Conservation (phyloP, 148 eudicot species). For the Rhododendron williamsianum region DNA sequence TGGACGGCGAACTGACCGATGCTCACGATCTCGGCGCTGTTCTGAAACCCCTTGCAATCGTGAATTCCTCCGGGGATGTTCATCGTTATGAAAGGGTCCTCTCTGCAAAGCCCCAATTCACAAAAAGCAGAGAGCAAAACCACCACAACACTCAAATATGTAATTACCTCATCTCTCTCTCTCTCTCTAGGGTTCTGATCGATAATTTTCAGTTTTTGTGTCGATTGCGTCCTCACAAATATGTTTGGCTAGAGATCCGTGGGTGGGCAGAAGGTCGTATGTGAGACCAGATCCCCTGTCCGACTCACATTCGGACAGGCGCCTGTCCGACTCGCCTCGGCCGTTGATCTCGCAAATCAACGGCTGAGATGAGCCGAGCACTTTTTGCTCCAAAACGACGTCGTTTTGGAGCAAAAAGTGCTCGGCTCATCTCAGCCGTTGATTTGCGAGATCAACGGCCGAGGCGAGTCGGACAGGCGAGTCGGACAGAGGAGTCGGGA, state of each 20-base stretch:
- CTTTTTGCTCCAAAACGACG: too few species aligned
- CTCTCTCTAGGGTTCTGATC: neutral
- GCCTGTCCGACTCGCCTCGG: too few species aligned
- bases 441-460: too few species aligned
- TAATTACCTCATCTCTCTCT: slow-evolving; percentile 2
- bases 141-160: neutral
- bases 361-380: too few species aligned
- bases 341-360: too few species aligned
- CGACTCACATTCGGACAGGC: too few species aligned
- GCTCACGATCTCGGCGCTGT: slow-evolving; percentile 32
- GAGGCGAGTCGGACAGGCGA: too few species aligned
- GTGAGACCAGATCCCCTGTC: too few species aligned
- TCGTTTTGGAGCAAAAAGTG: too few species aligned
- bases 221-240: neutral
- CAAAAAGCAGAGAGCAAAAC: slow-evolving; percentile 13
- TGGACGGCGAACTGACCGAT: slow-evolving; percentile 54
- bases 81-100: slow-evolving; percentile 27
- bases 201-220: neutral
- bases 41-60: slow-evolving; percentile 9
- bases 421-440: too few species aligned
- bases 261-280: neutral
- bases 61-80: slow-evolving; percentile 30
- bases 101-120: slow-evolving; percentile 37
- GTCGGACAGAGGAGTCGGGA: too few species aligned
- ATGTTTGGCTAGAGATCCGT: neutral